A percentile compares a stretch with the other conserved stretches of the same genome.
Evolutionary conservation across 306 rosid genomes (phyloP).

Genomic region (Macrotyloma uniflorum): DNA sequence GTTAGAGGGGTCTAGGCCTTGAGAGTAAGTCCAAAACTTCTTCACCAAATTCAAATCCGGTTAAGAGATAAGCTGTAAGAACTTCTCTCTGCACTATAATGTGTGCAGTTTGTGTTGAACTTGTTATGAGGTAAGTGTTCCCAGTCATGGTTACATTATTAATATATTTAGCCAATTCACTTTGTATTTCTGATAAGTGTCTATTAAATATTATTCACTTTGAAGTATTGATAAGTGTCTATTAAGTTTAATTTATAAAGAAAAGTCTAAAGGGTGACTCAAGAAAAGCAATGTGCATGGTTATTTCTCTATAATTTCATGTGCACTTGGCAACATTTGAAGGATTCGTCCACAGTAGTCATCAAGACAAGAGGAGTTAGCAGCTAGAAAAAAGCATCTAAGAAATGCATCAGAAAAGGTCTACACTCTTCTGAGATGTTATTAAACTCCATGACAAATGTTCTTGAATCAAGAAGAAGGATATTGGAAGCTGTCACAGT

Average conservation of each 20-base stretch:
- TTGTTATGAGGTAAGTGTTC: no score
- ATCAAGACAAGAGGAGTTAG: conserved; percentile 30
- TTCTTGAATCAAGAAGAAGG: neutral
- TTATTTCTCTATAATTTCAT: conserved; percentile 21
- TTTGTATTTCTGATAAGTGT: neutral
- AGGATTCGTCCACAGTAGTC: conserved; percentile 40
- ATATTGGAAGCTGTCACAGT: neutral
- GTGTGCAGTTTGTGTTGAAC: no score
- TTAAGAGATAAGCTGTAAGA: no score
- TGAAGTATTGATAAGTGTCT: neutral
- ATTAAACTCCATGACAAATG: conserved; percentile 28
- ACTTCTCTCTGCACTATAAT: no score
- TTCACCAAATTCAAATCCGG: no score
- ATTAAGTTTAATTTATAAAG: neutral
- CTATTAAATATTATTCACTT: no score
- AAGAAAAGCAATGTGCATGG: neutral
- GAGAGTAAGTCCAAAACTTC: no score
- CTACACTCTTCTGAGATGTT: conserved; percentile 19
- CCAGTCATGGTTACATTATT: neutral
- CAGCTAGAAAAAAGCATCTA: conserved; percentile 13
- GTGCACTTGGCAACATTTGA: conserved; percentile 35
- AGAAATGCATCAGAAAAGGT: conserved; percentile 26
- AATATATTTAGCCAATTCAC: neutral
- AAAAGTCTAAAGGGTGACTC: neutral
- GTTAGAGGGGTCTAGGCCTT: no score